phyloP scores from a whole-genome alignment of 345 rosid genomes.

The Erysimum cheiranthoides region DNA sequence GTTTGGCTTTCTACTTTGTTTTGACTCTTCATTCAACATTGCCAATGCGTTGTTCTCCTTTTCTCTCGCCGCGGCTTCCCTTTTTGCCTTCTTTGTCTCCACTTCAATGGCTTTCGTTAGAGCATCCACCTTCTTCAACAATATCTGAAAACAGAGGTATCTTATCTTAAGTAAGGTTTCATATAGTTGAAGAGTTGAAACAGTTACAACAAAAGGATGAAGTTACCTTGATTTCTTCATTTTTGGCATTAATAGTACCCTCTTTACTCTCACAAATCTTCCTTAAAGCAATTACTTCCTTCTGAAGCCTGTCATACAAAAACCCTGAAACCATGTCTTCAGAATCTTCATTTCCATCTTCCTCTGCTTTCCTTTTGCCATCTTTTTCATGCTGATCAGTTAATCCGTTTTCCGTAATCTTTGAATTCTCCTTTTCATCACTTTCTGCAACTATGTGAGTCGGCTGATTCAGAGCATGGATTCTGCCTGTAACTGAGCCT shows the following conservation, averaged over 20 bases:
- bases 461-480: conserved; percentile 54
- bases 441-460: conserved; percentile 54
- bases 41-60: conserved; percentile 58
- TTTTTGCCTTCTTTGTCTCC: conserved; percentile 79
- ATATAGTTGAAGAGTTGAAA: neutral
- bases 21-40: conserved; percentile 34
- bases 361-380: conserved; percentile 35
- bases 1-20: conserved; percentile 40
- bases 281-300: conserved; percentile 74
- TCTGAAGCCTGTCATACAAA: conserved; percentile 86
- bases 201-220: neutral
- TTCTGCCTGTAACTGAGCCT: conserved; percentile 52
- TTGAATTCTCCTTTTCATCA: conserved; percentile 67
- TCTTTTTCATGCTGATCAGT: conserved; percentile 38
- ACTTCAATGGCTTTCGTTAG: conserved; percentile 74
- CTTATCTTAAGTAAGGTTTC: conserved; percentile 11
- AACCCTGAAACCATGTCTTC: conserved; percentile 84
- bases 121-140: conserved; percentile 81
- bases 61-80: conserved; percentile 74
- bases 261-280: conserved; percentile 73
- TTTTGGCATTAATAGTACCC: conserved; percentile 58
- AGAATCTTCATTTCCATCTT: conserved; percentile 43
- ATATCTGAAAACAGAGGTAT: conserved; percentile 56
- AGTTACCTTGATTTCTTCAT: conserved; percentile 82
- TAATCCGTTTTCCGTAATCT: conserved; percentile 45